Evolutionary conservation across 768 basidiomycete species (phyloP).

Genomic region (Trametes sanguinea): DNA sequence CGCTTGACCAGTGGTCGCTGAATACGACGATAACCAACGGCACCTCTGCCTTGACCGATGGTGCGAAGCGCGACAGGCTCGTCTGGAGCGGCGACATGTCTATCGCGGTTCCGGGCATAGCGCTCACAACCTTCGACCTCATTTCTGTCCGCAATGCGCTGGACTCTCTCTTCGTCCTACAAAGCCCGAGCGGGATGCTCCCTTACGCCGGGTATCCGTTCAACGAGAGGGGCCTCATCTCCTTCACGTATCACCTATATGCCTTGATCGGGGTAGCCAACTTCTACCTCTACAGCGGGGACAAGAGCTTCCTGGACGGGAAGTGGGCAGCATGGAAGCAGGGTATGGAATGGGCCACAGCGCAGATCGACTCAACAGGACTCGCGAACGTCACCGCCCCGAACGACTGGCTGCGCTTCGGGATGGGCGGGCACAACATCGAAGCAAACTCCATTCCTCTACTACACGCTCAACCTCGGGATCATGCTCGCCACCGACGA

Average conservation of each 20-base stretch:
- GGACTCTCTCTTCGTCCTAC: conserved; percentile 19
- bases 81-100: conserved; percentile 26
- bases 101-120: conserved; percentile 21
- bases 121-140: conserved; percentile 18
- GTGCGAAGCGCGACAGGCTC: conserved; percentile 20
- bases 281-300: conserved; percentile 22
- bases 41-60: conserved; percentile 17
- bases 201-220: conserved; percentile 21
- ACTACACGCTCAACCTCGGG: conserved; percentile 20
- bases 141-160: conserved; percentile 19
- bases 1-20: conserved; percentile 11
- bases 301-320: conserved; percentile 16
- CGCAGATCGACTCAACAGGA: conserved; percentile 17
- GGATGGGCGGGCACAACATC: conserved; percentile 25
- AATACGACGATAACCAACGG: conserved; percentile 23
- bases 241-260: conserved; percentile 24
- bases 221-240: conserved; percentile 12
- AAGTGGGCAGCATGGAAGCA: conserved; percentile 18
- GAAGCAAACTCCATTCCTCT: conserved; percentile 23
- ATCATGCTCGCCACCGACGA: conserved; percentile 10
- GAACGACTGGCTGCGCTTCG: conserved; percentile 22
- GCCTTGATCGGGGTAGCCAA: conserved; percentile 21
- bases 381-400: conserved; percentile 21
- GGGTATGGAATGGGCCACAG: conserved; percentile 17
- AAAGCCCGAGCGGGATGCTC: conserved; percentile 7